Conservation (phyloP, 2,329 filamentous ascomycete genomes). For the Seiridium unicorne region DNA sequence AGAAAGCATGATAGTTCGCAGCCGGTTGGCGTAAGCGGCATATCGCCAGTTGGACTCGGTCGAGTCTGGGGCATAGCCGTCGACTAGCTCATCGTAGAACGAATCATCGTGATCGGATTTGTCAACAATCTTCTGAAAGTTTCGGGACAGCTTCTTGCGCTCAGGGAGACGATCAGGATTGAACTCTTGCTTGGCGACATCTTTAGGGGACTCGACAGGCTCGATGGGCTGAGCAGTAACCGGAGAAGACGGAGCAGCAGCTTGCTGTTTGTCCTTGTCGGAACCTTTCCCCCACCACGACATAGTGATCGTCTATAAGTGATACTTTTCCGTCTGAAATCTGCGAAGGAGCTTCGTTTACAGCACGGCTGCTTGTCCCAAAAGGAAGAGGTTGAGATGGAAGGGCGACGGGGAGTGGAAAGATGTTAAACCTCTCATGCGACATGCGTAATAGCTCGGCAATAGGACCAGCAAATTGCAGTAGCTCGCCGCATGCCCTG, state of each 20-base stretch:
- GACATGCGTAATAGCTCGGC: not conserved
- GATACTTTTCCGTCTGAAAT: not conserved
- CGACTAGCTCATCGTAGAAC: slow-evolving; percentile 74
- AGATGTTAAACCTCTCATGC: no score
- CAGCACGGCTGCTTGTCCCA: no score
- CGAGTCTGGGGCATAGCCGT: slow-evolving; percentile 73
- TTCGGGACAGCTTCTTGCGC: slow-evolving; percentile 49
- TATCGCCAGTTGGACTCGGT: slow-evolving; percentile 87
- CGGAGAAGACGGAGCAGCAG: slow-evolving; percentile 14
- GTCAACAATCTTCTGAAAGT: slow-evolving; percentile 58
- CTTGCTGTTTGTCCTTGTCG: slow-evolving; percentile 22
- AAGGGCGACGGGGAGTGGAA: no score
- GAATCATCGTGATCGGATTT: slow-evolving; percentile 63
- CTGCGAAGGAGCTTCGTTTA: not conserved
- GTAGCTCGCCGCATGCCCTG: no score
- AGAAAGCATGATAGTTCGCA: slow-evolving; percentile 83
- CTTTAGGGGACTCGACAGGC: slow-evolving; percentile 17
- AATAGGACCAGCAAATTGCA: not conserved
- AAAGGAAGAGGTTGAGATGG: no score
- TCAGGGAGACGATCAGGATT: slow-evolving; percentile 47
- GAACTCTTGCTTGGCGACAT: slow-evolving; percentile 29
- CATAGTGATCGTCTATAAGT: slow-evolving; percentile 7
- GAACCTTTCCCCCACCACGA: slow-evolving; percentile 30
- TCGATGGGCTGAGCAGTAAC: slow-evolving; percentile 7
- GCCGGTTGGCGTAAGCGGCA: slow-evolving; percentile 83